These are phyloP conservation scores for Dothideomycetes sp. DNA, from an alignment of 2,329 filamentous ascomycete genomes.

Conservation along the genomic window DNA sequence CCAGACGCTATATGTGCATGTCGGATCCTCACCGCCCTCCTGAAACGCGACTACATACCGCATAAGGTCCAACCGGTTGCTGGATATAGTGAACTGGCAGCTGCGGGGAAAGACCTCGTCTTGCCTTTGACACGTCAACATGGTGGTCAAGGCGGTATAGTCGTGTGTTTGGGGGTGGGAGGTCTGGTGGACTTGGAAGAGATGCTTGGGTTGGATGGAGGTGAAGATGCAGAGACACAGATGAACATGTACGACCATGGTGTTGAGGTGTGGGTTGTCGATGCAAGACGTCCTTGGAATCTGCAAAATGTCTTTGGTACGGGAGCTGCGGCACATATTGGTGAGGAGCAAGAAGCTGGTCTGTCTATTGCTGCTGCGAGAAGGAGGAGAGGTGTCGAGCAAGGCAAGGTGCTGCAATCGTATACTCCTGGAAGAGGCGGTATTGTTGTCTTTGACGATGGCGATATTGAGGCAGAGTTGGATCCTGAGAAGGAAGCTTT, in stretches of 20 bases:
- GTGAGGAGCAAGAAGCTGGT: conserved; percentile 14
- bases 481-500: conserved; percentile 69
- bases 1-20: conserved; percentile 93
- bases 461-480: conserved; percentile 83
- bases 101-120: conserved; percentile 69
- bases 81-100: conserved; percentile 82
- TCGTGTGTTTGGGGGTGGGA: conserved; percentile 86
- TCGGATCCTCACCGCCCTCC: conserved; percentile 82
- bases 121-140: conserved; percentile 75
- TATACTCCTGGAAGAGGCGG: conserved; percentile 77
- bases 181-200: conserved; percentile 81
- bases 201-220: conserved; percentile 61
- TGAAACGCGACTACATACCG: conserved; percentile 94
- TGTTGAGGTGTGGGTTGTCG: conserved; percentile 93
- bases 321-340: conserved; percentile 27
- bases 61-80: conserved; percentile 95
- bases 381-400: conserved; percentile 57
- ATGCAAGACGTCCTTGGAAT: conserved; percentile 90
- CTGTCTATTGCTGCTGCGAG: conserved; percentile 28
- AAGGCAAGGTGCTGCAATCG: conserved; percentile 59
- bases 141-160: conserved; percentile 78
- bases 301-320: conserved; percentile 75
- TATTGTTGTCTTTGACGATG: conserved; percentile 90
- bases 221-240: conserved; percentile 29
- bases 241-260: conserved; percentile 50